phyloP scores from a whole-genome alignment of 441 rosid genomes.

The Erodium moschatum region DNA sequence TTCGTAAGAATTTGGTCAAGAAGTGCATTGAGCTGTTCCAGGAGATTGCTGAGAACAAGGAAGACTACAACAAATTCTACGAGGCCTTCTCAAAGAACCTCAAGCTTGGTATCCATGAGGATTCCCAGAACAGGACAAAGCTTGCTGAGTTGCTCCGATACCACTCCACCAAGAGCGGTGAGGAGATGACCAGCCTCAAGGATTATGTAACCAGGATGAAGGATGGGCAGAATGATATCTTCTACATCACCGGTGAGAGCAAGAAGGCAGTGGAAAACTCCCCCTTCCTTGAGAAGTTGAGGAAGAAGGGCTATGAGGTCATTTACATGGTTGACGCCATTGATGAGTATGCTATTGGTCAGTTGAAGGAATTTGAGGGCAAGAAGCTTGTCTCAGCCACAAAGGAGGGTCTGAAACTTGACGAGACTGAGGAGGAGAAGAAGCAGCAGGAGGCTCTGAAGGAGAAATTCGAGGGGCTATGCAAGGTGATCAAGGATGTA shows the following conservation, averaged over 20 bases:
- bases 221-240: constrained; percentile 82
- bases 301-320: constrained; percentile 79
- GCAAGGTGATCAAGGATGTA: constrained; percentile 74
- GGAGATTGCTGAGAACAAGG: constrained; percentile 87
- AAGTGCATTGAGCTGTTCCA: constrained; percentile 85
- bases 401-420: constrained; percentile 72
- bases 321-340: constrained; percentile 86
- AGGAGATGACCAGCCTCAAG: constrained; percentile 75
- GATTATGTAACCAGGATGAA: constrained; percentile 91
- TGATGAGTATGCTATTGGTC: constrained; percentile 82
- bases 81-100: constrained; percentile 82
- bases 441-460: constrained; percentile 55
- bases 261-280: constrained; percentile 95
- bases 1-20: constrained; percentile 82
- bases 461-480: constrained; percentile 60
- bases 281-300: constrained; percentile 77
- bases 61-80: constrained; percentile 79
- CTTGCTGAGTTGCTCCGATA: constrained; percentile 75
- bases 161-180: constrained; percentile 84
- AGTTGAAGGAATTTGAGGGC: constrained; percentile 75
- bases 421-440: constrained; percentile 78
- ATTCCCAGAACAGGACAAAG: constrained; percentile 74
- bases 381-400: constrained; percentile 86
- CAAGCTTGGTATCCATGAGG: constrained; percentile 77
- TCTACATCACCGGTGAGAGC: constrained; percentile 84